phyloP scores from a whole-genome alignment of 2,329 filamentous ascomycete species.

The Macrophomina tecta region DNA sequence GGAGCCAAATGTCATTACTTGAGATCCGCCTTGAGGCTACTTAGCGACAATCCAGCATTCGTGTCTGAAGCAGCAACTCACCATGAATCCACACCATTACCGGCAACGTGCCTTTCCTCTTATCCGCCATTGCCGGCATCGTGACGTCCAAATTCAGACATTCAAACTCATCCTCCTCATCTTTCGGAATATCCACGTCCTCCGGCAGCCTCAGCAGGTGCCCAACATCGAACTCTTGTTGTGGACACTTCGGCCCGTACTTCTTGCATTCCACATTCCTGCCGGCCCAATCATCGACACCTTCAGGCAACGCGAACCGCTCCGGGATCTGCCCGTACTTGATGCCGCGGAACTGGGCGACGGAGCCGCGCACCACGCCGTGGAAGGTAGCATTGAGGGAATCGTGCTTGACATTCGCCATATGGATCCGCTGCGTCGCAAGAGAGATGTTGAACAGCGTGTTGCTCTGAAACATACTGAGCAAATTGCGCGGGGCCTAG shows the following conservation, averaged over 20 bases:
- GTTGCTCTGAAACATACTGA: background rate
- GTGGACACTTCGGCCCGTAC: constrained; percentile 49
- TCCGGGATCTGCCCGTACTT: constrained; percentile 30
- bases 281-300: constrained; percentile 31
- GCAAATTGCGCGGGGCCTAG: background rate
- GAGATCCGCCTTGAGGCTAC: constrained; percentile 42
- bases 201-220: constrained; percentile 53
- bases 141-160: constrained; percentile 54
- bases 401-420: constrained; percentile 24
- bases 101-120: constrained; percentile 36
- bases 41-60: background rate
- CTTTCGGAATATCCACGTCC: constrained; percentile 34
- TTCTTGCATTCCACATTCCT: constrained; percentile 34
- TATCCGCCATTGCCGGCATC: constrained; percentile 32
- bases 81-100: constrained; percentile 57
- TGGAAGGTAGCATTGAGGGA: constrained; percentile 30
- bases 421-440: background rate
- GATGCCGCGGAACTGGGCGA: constrained; percentile 32
- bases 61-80: constrained; percentile 19
- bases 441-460: background rate
- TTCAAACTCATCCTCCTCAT: constrained; percentile 51
- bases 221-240: constrained; percentile 49
- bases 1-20: constrained; percentile 53
- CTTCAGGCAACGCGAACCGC: constrained; percentile 29
- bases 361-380: constrained; percentile 23